phyloP scores from a whole-genome alignment of 2,329 filamentous ascomycete species.

The Penicillium brasilianum region DNA sequence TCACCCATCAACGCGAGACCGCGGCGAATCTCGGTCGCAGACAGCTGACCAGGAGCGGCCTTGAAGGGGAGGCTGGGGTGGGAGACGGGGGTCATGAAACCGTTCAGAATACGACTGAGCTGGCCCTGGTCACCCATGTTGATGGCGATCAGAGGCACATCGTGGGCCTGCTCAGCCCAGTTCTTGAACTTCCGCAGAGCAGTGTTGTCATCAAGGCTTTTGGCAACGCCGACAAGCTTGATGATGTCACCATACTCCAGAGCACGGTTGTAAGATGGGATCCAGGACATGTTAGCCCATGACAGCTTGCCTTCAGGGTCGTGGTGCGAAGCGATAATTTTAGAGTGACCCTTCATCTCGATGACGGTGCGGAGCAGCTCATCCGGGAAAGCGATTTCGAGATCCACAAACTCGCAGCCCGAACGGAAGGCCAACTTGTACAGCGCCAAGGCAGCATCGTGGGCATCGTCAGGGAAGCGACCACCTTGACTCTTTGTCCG shows the following conservation, averaged over 20 bases:
- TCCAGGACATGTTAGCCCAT: slow-evolving; percentile 94
- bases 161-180: slow-evolving; percentile 72
- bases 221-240: slow-evolving; percentile 87
- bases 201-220: slow-evolving; percentile 81
- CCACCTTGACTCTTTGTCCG: slow-evolving; percentile 86
- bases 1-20: slow-evolving; percentile 79
- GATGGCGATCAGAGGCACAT: slow-evolving; percentile 86
- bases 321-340: slow-evolving; percentile 94
- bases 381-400: slow-evolving; percentile 86
- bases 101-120: slow-evolving; percentile 86
- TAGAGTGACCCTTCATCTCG: slow-evolving; percentile 72
- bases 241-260: slow-evolving; percentile 90
- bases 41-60: slow-evolving; percentile 91
- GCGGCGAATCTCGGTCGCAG: slow-evolving; percentile 82
- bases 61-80: slow-evolving; percentile 89
- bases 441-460: slow-evolving; percentile 72
- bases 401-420: slow-evolving; percentile 89
- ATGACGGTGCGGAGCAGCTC: slow-evolving; percentile 72
- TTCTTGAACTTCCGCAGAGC: slow-evolving; percentile 80
- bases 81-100: slow-evolving; percentile 92
- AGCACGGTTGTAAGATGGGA: slow-evolving; percentile 85
- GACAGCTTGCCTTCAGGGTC: slow-evolving; percentile 79
- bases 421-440: slow-evolving; percentile 80
- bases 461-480: slow-evolving; percentile 77
- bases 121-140: slow-evolving; percentile 93